A percentile compares a stretch with the other conserved stretches of the same genome.
phyloP scores from a whole-genome alignment of 345 rosid species.

The Ceriops decandra region DNA sequence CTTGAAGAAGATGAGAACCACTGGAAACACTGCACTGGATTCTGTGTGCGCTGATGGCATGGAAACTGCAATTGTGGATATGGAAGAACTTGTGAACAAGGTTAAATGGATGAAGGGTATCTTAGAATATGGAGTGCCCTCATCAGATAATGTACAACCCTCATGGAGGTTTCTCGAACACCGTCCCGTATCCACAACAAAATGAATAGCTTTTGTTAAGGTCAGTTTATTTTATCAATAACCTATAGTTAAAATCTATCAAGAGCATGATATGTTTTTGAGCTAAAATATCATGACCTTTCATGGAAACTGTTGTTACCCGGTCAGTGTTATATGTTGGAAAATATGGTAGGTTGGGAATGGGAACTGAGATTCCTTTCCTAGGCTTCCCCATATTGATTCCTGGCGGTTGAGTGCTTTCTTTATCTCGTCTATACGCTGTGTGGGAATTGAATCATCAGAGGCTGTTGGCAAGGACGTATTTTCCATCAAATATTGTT shows the following conservation, averaged over 20 bases:
- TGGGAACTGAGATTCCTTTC: too few species aligned
- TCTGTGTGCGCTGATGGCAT: slow-evolving; percentile 38
- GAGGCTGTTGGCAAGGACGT: too few species aligned
- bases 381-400: too few species aligned
- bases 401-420: too few species aligned
- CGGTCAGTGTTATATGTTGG: too few species aligned
- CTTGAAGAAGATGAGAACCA: slow-evolving; percentile 26
- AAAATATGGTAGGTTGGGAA: too few species aligned
- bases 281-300: too few species aligned
- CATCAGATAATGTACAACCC: slow-evolving; percentile 19
- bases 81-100: slow-evolving; percentile 56
- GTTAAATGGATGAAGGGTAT: slow-evolving; percentile 49
- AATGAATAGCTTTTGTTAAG: not conserved
- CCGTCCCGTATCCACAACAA: slow-evolving; percentile 14
- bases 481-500: too few species aligned
- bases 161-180: slow-evolving; percentile 48
- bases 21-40: slow-evolving; percentile 27
- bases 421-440: too few species aligned
- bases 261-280: too few species aligned
- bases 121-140: slow-evolving; percentile 27
- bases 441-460: too few species aligned
- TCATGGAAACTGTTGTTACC: too few species aligned
- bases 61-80: slow-evolving; percentile 57
- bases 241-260: not conserved
- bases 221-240: slow-evolving; percentile 1